Evolutionary conservation across 2,329 filamentous ascomycete species (phyloP).

Genomic region (Fusarium sulawesiense): DNA sequence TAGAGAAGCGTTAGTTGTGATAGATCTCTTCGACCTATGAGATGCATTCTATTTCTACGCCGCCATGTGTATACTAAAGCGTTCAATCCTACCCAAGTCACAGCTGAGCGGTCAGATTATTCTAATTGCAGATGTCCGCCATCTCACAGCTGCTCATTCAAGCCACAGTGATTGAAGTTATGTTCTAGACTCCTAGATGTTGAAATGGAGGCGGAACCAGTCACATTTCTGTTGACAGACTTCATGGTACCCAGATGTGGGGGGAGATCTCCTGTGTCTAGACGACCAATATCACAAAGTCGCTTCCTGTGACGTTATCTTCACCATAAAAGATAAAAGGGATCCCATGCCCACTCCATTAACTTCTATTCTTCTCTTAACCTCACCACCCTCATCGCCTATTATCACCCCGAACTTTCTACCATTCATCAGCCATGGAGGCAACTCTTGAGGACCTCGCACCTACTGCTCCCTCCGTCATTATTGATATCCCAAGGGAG

Average conservation of each 20-base stretch:
- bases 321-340: neutral
- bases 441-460: neutral
- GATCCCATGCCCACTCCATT: accelerated
- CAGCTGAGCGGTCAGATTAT: neutral
- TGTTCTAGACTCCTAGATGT: neutral
- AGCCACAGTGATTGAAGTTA: neutral
- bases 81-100: neutral
- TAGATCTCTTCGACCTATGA: neutral
- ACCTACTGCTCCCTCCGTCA: neutral
- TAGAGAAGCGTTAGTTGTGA: neutral
- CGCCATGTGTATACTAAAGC: too few species aligned
- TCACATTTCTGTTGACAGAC: neutral
- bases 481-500: neutral
- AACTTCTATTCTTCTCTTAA: accelerated
- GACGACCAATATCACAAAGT: accelerated
- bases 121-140: neutral
- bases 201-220: neutral
- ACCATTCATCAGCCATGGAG: neutral
- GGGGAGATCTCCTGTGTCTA: accelerated
- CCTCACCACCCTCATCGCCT: neutral
- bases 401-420: neutral
- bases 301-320: neutral
- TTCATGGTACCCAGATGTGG: neutral
- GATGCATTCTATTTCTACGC: neutral
- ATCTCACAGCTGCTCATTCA: accelerated